These are phyloP conservation scores for Mallotus repandus DNA, from an alignment of 441 rosid genomes.

Conservation along the genomic window DNA sequence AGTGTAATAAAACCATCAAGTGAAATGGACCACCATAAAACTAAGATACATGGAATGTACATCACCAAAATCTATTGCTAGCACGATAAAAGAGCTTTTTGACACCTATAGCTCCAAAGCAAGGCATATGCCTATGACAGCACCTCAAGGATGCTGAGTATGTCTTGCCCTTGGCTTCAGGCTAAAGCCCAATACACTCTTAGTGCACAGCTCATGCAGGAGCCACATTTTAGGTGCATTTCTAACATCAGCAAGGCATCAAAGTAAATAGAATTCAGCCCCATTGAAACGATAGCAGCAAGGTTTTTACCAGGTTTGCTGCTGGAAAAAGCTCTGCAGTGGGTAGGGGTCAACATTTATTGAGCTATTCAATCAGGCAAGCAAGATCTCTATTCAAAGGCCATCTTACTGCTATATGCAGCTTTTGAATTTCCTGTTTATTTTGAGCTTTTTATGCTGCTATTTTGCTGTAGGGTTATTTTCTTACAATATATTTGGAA, in stretches of 20 bases:
- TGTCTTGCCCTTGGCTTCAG: not conserved
- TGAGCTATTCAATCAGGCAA: not conserved
- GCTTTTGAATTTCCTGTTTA: not conserved
- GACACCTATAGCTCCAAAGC: not conserved
- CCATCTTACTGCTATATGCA: not conserved
- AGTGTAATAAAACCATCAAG: not conserved
- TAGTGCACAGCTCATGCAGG: not conserved
- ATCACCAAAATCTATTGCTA: not conserved
- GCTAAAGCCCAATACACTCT: not conserved
- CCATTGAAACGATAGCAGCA: not conserved
- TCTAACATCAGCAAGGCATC: not conserved
- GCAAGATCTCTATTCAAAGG: not conserved
- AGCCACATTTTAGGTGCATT: not conserved
- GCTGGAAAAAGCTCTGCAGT: constrained; percentile 8
- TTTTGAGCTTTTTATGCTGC: not conserved
- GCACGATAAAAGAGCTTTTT: not conserved
- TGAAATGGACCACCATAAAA: not conserved
- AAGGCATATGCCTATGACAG: not conserved
- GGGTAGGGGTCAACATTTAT: not conserved
- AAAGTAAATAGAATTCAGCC: not conserved
- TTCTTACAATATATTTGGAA: constrained; percentile 5
- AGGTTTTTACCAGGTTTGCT: not conserved
- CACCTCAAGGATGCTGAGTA: not conserved
- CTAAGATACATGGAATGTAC: not conserved
- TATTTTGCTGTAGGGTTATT: not conserved